phyloP scores from a whole-genome alignment of 2,329 filamentous ascomycete genomes.

The Thermochaetoides dissita region DNA sequence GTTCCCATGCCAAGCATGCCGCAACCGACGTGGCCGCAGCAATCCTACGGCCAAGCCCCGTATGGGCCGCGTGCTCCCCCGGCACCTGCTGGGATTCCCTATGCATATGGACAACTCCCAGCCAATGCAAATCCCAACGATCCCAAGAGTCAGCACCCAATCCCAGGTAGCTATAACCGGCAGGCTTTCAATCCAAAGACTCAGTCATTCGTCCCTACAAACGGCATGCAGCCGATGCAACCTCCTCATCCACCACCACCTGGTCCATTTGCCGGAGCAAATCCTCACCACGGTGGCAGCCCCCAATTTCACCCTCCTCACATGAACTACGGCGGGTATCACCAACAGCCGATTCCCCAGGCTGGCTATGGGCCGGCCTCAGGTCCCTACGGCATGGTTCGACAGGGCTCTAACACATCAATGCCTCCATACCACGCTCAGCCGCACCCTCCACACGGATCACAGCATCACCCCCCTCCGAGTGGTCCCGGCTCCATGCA shows the following conservation, averaged over 20 bases:
- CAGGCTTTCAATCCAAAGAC: slow-evolving; percentile 90
- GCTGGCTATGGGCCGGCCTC: slow-evolving; percentile 24
- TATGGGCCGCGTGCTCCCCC: too few relatives aligned
- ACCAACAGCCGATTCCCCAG: slow-evolving; percentile 30
- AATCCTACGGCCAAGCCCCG: slow-evolving; percentile 16
- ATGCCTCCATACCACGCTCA: slow-evolving; percentile 35
- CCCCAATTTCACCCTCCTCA: slow-evolving; percentile 39
- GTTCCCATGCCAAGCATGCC: slow-evolving; percentile 18
- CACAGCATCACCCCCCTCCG: slow-evolving; percentile 18
- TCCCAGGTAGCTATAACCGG: slow-evolving; percentile 66
- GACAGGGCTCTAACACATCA: slow-evolving; percentile 42
- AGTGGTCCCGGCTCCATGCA: slow-evolving; percentile 21
- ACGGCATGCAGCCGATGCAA: slow-evolving; percentile 31
- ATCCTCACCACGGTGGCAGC: slow-evolving; percentile 34
- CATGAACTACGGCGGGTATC: slow-evolving; percentile 34
- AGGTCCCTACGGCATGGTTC: slow-evolving; percentile 36
- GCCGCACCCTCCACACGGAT: slow-evolving; percentile 13
- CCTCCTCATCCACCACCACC: slow-evolving; percentile 25
- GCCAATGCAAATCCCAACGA: slow-evolving; percentile 55
- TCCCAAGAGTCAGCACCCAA: slow-evolving; percentile 63
- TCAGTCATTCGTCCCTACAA: slow-evolving; percentile 71
- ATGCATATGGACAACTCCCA: slow-evolving; percentile 68
- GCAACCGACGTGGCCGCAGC: slow-evolving; percentile 24
- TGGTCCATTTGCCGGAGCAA: slow-evolving; percentile 33
- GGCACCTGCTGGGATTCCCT: slow-evolving; percentile 34